phyloP scores from a whole-genome alignment of 2,329 filamentous ascomycete species.

The Dactylonectria macrodidyma region DNA sequence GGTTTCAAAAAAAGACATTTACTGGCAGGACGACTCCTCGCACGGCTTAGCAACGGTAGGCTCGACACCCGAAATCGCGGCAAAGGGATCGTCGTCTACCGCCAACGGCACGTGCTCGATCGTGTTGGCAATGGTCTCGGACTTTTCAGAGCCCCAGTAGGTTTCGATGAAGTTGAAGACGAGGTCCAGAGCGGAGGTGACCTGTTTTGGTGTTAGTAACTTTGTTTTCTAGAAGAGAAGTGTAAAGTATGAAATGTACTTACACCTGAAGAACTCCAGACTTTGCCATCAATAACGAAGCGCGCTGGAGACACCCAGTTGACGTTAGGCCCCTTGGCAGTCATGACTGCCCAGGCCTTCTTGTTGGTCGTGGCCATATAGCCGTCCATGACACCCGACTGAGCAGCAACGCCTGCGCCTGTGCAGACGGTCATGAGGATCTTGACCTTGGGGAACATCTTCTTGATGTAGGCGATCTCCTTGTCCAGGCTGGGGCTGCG shows the following conservation, averaged over 20 bases:
- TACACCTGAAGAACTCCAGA: constrained; percentile 76
- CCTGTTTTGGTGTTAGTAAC: constrained; percentile 36
- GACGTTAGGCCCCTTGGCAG: constrained; percentile 63
- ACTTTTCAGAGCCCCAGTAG: constrained; percentile 66
- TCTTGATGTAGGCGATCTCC: constrained; percentile 51
- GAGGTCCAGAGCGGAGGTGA: constrained; percentile 56
- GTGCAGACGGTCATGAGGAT: constrained; percentile 78
- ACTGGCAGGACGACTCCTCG: background rate
- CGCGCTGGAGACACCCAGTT: constrained; percentile 74
- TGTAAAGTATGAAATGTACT: constrained; percentile 37
- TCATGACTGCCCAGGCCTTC: constrained; percentile 65
- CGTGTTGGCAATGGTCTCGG: constrained; percentile 59
- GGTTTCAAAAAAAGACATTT: too few relatives aligned
- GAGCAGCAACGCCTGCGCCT: constrained; percentile 71
- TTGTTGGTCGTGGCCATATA: constrained; percentile 78
- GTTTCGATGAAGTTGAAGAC: constrained; percentile 54
- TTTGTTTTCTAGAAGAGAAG: background rate
- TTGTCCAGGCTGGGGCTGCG: constrained; percentile 57
- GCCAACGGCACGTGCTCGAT: constrained; percentile 66
- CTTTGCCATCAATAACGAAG: constrained; percentile 76
- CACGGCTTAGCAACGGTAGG: constrained; percentile 43
- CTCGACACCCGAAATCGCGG: constrained; percentile 43
- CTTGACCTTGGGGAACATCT: constrained; percentile 62
- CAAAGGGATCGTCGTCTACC: constrained; percentile 50
- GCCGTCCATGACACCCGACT: constrained; percentile 72